Percentiles rank a stretch among this genome's conserved stretches.
Conservation (phyloP, 805 yeast species). For the Ogataea trehaloabstinens region DNA sequence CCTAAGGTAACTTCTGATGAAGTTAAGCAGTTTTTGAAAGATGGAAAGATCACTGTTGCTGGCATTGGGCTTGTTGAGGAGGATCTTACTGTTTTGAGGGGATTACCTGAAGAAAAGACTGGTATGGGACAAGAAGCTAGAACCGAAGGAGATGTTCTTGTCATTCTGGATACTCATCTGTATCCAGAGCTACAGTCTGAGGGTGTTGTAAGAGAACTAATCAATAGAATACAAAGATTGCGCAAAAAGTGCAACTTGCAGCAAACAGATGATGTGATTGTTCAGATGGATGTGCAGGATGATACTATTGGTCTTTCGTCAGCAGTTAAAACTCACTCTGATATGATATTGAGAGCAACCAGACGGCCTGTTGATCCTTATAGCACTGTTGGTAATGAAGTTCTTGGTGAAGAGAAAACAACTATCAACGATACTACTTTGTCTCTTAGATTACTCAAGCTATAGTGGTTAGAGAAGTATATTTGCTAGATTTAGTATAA, state of each 20-base stretch:
- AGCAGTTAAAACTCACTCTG: constrained; percentile 63
- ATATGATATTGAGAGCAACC: constrained; percentile 72
- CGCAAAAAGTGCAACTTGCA: constrained; percentile 95
- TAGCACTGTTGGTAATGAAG: constrained; percentile 42
- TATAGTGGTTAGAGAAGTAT: too few species aligned
- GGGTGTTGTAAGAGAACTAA: constrained; percentile 93
- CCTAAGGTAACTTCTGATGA: constrained; percentile 79
- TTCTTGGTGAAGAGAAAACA: constrained; percentile 88
- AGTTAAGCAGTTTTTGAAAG: constrained; percentile 68
- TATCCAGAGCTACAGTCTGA: constrained; percentile 88
- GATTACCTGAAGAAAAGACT: constrained; percentile 66
- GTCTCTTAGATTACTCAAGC: constrained; percentile 70
- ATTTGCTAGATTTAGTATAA: too few species aligned
- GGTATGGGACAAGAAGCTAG: constrained; percentile 79
- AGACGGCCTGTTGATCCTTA: constrained; percentile 56
- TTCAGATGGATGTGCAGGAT: constrained; percentile 71
- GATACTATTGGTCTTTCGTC: constrained; percentile 65
- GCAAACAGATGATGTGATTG: constrained; percentile 91
- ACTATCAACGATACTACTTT: constrained; percentile 75
- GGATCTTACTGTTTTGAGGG: constrained; percentile 88
- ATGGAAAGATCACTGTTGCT: constrained; percentile 79
- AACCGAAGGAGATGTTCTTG: constrained; percentile 84
- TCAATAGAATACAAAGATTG: constrained; percentile 95
- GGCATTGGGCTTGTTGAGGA: constrained; percentile 86
- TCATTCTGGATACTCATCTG: constrained; percentile 83